Base-by-base conservation (phyloP, 1,284 basidiomycete species). In the Baeospora myosura region DNA sequence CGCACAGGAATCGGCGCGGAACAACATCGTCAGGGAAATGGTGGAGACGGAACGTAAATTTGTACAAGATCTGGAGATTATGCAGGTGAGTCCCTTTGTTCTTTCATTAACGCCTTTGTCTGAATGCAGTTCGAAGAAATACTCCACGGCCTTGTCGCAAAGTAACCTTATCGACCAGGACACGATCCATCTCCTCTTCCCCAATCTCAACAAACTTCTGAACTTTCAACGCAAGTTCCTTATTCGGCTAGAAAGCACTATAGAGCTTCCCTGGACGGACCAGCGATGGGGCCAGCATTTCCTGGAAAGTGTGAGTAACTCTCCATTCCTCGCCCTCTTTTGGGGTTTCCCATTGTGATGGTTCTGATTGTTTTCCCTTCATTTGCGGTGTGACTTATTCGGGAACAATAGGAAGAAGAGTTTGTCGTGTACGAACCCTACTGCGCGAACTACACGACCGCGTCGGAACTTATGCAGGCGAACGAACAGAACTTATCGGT, bases 211-310 rank as follows among this genome's bases (percentile, higher is more conserved):
- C 71, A 88, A 92, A 60, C 78, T 99, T 17, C 77, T 98, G 52
- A 97, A 98, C 62, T 96, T 98, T 56, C 95, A 97, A 59, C 81
- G 96, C 50, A 86, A 89, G 61, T 98, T 98, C 66, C 78, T 98
- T 45, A 97, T 98, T 63, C 88, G 86, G 46, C 72, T 98, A 25
- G 93, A 97, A 63, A 84, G 85, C 45, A 89, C 81, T 25, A 81
- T 86, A 42, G 81, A 93, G 67, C 61, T 78, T 47, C 71, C 87
- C 51, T 86, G 89, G 91, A 79, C 78, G 51, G 88, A 92, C 52
- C 93, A 88, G 58, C 79, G 76, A 51, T 98, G 93, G 95, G 95
- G 89, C 33, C 66, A 75, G 44, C 80, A 79, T 47, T 95, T 94
- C 64, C 65, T 80, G 18, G 81, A 81, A 63, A 84, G 77, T 62